These are phyloP conservation scores for Pseudogymnoascus sp. DNA, from an alignment of 2,329 filamentous ascomycete species.

Conservation along the genomic window DNA sequence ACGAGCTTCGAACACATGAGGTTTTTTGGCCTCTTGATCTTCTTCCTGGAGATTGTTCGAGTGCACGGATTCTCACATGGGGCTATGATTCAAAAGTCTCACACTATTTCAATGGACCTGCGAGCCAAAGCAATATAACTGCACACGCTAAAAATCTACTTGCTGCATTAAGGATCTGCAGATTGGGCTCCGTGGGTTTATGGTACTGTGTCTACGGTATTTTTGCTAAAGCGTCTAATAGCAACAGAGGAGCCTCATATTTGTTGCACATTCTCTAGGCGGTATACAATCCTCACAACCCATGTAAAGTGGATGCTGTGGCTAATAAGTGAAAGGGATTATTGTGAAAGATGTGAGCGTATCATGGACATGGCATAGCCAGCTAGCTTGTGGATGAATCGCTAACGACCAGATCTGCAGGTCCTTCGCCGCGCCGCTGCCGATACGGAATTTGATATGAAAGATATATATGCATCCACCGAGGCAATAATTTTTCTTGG, in stretches of 20 bases:
- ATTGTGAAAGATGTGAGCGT: constrained; percentile 19
- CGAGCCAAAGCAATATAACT: constrained; percentile 19
- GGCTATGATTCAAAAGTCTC: constrained; percentile 22
- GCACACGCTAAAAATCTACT: constrained; percentile 18
- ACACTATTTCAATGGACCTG: constrained; percentile 16
- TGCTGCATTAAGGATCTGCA: constrained; percentile 12
- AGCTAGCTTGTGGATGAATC: not conserved
- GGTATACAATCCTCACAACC: constrained; percentile 14
- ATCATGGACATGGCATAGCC: constrained; percentile 8
- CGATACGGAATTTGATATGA: not conserved
- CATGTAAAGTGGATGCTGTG: not conserved
- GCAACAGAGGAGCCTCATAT: constrained; percentile 17
- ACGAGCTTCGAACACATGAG: not conserved
- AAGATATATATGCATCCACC: constrained; percentile 18
- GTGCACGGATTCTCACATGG: constrained; percentile 18
- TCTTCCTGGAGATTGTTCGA: constrained; percentile 17
- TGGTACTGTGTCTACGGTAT: not conserved
- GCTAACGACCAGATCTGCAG: constrained; percentile 12
- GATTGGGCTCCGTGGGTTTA: constrained; percentile 16
- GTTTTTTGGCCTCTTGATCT: constrained; percentile 20
- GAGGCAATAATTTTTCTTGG: constrained; percentile 26
- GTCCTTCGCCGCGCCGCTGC: constrained; percentile 14
- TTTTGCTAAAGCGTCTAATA: constrained; percentile 9
- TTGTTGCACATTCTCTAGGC: constrained; percentile 22
- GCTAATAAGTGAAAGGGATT: constrained; percentile 15